A percentile compares a stretch with the other conserved stretches of the same genome.
Conservation (phyloP, 2,329 filamentous ascomycete genomes). For the Fusarium guadeloupense region DNA sequence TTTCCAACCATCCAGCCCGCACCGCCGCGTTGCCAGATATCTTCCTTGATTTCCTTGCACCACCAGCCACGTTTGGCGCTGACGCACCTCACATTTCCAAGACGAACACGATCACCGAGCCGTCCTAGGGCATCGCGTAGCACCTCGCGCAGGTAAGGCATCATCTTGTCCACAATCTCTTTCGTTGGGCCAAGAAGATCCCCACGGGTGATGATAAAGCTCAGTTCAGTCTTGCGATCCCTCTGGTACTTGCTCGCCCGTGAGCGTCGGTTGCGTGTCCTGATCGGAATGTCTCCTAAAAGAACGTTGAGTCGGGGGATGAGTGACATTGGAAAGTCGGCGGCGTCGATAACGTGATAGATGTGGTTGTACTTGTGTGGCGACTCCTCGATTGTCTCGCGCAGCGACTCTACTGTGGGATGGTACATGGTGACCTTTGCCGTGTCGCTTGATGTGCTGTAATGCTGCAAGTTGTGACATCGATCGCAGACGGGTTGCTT, state of each 20-base stretch:
- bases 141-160: conserved; percentile 84
- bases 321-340: conserved; percentile 95
- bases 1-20: conserved; percentile 98
- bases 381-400: conserved; percentile 86
- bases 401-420: conserved; percentile 81
- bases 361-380: conserved; percentile 92
- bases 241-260: conserved; percentile 70
- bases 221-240: conserved; percentile 78
- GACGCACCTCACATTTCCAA: conserved; percentile 88
- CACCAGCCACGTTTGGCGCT: conserved; percentile 91
- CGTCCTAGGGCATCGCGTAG: conserved; percentile 79
- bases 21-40: conserved; percentile 84
- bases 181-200: conserved; percentile 88
- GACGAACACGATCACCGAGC: conserved; percentile 72
- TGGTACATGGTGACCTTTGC: conserved; percentile 73
- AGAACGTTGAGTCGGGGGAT: conserved; percentile 78
- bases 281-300: conserved; percentile 75
- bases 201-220: conserved; percentile 89
- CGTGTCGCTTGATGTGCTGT: conserved; percentile 66
- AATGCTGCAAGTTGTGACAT: conserved; percentile 83
- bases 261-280: conserved; percentile 83
- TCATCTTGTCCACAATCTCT: conserved; percentile 82
- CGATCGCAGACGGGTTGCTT: conserved; percentile 79
- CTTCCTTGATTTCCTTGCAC: conserved; percentile 85
- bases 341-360: conserved; percentile 94